Evolutionary conservation across 2,329 filamentous ascomycete genomes (phyloP), one percentile per base, ranked within the genome.

Genomic region (Colletotrichum sojae): DNA sequence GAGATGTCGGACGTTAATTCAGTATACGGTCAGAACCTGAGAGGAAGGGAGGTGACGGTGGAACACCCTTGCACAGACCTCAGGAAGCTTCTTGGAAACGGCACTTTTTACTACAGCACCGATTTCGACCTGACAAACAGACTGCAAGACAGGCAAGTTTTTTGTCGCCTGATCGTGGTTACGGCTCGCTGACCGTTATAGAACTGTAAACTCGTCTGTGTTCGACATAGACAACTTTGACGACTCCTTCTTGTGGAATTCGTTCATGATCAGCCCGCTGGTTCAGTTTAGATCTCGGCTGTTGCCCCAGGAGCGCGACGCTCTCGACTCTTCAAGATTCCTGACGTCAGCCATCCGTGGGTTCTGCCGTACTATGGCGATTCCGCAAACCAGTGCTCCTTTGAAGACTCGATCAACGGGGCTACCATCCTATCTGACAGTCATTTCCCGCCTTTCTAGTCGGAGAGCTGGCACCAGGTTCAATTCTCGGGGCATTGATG

Each of bases 21-120:
- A 5, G 76, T 81, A 5, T 88, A 89, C 71, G 82, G 83, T 31
- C 84, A 86, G 71, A 82, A 79, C 49, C 79, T 90, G 15, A 90
- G 91, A 66, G 87, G 91, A 66, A 88, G 89, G 74, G 94, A 98
- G 51, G 84, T 89, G 49, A 81, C 90, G 27, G 80, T 93, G 36
- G 94, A 98, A 76, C 94, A 98, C 79, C 96, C 96, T 6, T 98
- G 95, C 79, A 84, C 94, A 75, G 93, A 96, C 53, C 81, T 99
- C 69, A 95, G 95, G 80, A 98, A 97, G 84, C 88, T 99, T 45
- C 84, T 99, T 64, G 92, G 94, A 77, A 95, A 97, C 78, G 95
- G 95, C 27, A 97, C 92, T 36, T 99, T 99, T 78, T 99, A 98
- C 79, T 99, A 98, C 83, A 98, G 94, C 78, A 94, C 94, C n/a